Percentiles rank a stretch among this genome's conserved stretches.
Evolutionary conservation across 805 yeast species (phyloP).

Genomic region (Groenewaldozyma salmanticensis): DNA sequence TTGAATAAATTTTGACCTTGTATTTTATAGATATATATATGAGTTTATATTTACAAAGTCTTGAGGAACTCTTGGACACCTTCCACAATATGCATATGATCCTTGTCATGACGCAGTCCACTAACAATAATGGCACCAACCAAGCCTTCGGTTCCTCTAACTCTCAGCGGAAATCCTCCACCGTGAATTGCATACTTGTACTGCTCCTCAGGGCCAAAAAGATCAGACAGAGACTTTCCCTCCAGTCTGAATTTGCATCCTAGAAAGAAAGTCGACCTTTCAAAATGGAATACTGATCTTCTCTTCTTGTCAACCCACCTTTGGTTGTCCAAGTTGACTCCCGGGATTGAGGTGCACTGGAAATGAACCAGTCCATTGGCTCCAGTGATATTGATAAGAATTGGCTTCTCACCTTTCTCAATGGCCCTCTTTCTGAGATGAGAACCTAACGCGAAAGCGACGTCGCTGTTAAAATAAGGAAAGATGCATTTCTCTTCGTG

Average conservation of each 20-base stretch:
- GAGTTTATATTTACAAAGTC: not conserved
- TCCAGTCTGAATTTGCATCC: conserved; percentile 20
- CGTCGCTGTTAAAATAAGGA: conserved; percentile 36
- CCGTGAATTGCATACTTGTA: conserved; percentile 22
- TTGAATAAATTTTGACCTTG: not conserved
- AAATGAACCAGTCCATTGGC: conserved; percentile 20
- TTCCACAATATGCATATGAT: conserved; percentile 20
- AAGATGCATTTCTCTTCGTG: conserved; percentile 22
- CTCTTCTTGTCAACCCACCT: conserved; percentile 23
- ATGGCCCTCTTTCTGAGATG: conserved; percentile 71
- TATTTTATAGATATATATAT: too few species aligned
- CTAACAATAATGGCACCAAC: conserved; percentile 23
- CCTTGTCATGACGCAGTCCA: conserved; percentile 23
- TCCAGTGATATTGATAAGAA: conserved; percentile 19
- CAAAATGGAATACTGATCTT: conserved; percentile 21
- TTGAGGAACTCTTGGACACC: conserved; percentile 13
- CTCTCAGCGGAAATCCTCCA: conserved; percentile 27
- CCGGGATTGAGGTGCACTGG: conserved; percentile 22
- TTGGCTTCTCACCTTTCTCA: conserved; percentile 27
- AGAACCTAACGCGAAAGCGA: conserved; percentile 64
- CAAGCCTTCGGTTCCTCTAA: conserved; percentile 23
- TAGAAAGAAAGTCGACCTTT: conserved; percentile 21
- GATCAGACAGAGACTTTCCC: conserved; percentile 13
- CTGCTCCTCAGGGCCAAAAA: conserved; percentile 18
- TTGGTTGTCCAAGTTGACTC: conserved; percentile 24